Evolutionary conservation across 306 rosid species (phyloP), one percentile per base, ranked within the genome.

Genomic region (Malus sieversii): DNA sequence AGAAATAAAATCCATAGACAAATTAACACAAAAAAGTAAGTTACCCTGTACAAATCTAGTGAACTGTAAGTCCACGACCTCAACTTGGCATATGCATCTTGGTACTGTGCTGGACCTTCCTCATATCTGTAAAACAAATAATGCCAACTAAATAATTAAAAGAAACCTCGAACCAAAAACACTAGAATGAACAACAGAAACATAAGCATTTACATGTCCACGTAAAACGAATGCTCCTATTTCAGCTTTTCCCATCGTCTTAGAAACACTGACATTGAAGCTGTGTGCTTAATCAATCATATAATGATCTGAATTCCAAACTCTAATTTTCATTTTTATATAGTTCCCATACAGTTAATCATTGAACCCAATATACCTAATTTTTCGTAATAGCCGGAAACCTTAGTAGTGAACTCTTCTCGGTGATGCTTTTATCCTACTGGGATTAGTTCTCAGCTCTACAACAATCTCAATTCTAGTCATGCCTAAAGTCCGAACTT

Each of bases 31-130:
- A 64, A 25, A 5, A 35, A 6, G 38, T 32, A 44, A 8, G 58
- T 62, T 79, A 92, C 99, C 96, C 83, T 92, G 87, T 96, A 96
- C 75, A 83, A 81, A 83, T 96, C 99, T 8, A 90, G 79, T 12
- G 99, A 92, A 82, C 81, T 83, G 66, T 87, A 84, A 62, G 96
- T 85, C 99, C 99, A 96, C 18, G 93, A 79, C 85, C 98, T 87
- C 27, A 96, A 84, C 80, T 82, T 89, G 87, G 96, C 86, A 75
- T 92, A 96, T 55, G 91, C 98, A 80, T 89, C 97, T 35, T 85
- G 97, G 75, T 84, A 96, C 74, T 84, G 81, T 4, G 86, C 93
- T 3, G 97, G 96, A 81, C 89, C 94, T 81, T 73, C 90, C 84
- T 88, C 97, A 77, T 82, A 82, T 29, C 98, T 96, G 82, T 57